phyloP scores from a whole-genome alignment of 2,329 filamentous ascomycete genomes.

The Neocucurbitaria cava region DNA sequence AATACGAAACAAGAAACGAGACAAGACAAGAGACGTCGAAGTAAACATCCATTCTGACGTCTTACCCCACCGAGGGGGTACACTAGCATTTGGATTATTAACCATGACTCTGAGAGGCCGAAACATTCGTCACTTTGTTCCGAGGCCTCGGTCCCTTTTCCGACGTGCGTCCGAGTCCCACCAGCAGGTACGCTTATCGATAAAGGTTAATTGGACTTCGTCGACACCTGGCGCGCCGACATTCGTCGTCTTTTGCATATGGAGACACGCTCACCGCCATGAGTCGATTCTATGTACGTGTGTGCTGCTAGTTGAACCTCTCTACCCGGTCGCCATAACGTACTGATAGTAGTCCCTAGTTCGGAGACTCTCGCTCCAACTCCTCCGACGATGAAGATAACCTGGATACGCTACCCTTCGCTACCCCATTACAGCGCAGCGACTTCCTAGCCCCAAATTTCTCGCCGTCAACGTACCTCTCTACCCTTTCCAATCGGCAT shows the following conservation, averaged over 20 bases:
- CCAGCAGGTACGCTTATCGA: conserved; percentile 27
- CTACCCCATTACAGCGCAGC: conserved; percentile 78
- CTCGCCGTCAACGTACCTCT: conserved; percentile 82
- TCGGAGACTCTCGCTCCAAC: conserved; percentile 23
- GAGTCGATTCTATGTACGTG: conserved; percentile 58
- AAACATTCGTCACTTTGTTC: conserved; percentile 12
- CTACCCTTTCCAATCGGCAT: conserved; percentile 81
- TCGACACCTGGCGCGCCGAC: conserved; percentile 14
- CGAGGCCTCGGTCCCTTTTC: conserved; percentile 33
- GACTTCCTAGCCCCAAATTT: conserved; percentile 83
- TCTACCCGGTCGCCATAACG: not conserved
- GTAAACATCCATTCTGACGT: conserved; percentile 7
- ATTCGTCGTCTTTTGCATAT: conserved; percentile 9
- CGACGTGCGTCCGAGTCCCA: conserved; percentile 9
- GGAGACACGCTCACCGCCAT: conserved; percentile 40
- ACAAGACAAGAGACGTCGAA: too few species aligned
- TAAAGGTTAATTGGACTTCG: conserved; percentile 23
- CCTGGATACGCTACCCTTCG: conserved; percentile 78
- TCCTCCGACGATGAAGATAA: conserved; percentile 63
- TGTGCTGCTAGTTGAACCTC: not conserved
- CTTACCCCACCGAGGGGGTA: conserved; percentile 20
- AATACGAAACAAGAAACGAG: not conserved
- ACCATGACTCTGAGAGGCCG: conserved; percentile 21
- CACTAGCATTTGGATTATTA: conserved; percentile 22
- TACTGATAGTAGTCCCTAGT: conserved; percentile 4